Evolutionary conservation across 495 filamentous ascomycete species (phyloP).

Genomic region (Podospora conica): DNA sequence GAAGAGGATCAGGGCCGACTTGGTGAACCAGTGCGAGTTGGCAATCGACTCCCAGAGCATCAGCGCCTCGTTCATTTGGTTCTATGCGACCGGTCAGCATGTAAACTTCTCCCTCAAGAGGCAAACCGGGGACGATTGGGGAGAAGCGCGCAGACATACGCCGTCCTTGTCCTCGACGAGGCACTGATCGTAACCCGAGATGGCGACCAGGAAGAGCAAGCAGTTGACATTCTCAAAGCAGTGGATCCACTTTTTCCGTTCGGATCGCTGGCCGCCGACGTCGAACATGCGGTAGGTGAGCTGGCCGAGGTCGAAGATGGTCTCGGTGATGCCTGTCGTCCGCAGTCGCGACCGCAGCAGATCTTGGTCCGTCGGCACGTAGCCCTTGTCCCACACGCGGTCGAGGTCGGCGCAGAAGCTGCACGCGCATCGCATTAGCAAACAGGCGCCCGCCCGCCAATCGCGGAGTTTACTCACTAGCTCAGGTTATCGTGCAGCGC

Average conservation of each 20-base stretch:
- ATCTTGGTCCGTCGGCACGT: conserved; percentile 95
- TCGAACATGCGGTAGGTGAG: conserved; percentile 99
- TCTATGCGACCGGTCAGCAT: conserved; percentile 48
- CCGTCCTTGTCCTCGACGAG: conserved; percentile 96
- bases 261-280: conserved; percentile 92
- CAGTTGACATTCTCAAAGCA: conserved; percentile 97
- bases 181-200: conserved; percentile 96
- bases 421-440: background rate
- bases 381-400: conserved; percentile 77
- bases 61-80: conserved; percentile 99
- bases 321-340: conserved; percentile 96
- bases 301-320: conserved; percentile 87
- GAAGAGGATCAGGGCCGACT: conserved; percentile 93
- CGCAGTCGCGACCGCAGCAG: conserved; percentile 85
- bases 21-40: conserved; percentile 96
- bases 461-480: conserved; percentile 59
- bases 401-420: conserved; percentile 93
- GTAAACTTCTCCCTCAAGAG: background rate
- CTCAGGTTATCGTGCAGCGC: conserved; percentile 90
- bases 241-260: conserved; percentile 99
- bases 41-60: conserved; percentile 98
- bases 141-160: conserved; percentile 47
- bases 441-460: background rate
- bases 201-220: conserved; percentile 88
- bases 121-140: background rate